Conservation (phyloP, 176 grass and related monocot genomes). For the Ananas comosus region DNA sequence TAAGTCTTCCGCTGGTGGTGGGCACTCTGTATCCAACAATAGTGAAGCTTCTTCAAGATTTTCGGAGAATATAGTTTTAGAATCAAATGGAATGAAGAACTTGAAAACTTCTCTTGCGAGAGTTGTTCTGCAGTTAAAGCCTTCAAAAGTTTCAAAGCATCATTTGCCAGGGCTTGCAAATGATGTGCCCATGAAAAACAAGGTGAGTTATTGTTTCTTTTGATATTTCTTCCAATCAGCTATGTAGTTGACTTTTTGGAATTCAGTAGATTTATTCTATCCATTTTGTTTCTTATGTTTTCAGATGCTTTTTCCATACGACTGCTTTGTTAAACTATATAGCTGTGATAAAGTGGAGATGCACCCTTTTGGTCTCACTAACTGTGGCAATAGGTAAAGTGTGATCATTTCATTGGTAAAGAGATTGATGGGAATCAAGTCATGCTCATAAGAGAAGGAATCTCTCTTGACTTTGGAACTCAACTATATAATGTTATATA, state of each 20-base stretch:
- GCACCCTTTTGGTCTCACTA: constrained; percentile 17
- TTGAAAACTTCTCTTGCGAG: constrained; percentile 12
- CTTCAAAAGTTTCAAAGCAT: constrained; percentile 12
- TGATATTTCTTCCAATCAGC: background rate
- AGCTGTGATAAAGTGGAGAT: constrained; percentile 17
- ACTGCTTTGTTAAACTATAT: constrained; percentile 23
- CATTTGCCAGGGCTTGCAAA: background rate
- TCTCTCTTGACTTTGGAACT: background rate
- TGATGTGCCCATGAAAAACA: constrained; percentile 7
- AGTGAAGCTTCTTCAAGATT: constrained; percentile 10
- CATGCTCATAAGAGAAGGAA: constrained; percentile 2
- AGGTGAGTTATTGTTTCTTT: constrained; percentile 4
- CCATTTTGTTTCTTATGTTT: background rate
- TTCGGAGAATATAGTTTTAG: constrained; percentile 1
- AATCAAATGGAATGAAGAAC: background rate
- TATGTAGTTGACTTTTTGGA: background rate
- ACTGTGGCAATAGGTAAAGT: constrained; percentile 19
- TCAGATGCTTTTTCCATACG: constrained; percentile 26
- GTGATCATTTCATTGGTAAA: no score
- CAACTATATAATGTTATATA: background rate
- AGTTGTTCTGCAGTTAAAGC: constrained; percentile 21
- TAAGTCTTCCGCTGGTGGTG: background rate
- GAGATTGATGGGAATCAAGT: background rate
- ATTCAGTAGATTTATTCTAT: constrained; percentile 1
- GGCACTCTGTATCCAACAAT: background rate